Evolutionary conservation across 2,329 filamentous ascomycete genomes (phyloP), one percentile per base, ranked within the genome.

Genomic region (Alternaria sp.): DNA sequence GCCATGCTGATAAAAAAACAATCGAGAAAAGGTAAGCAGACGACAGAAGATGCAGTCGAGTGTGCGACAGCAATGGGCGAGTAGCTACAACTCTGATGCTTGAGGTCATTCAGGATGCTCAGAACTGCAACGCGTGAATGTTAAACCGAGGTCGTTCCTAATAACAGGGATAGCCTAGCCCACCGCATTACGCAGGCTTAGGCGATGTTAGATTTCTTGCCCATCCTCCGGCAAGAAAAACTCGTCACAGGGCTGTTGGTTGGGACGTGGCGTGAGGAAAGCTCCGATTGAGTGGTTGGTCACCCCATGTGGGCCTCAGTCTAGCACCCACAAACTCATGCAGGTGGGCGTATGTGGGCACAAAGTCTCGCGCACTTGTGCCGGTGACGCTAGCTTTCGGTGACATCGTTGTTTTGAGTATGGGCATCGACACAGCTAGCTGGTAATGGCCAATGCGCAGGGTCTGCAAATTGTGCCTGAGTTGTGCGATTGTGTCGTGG

Each of bases 131-230:
- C 31, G 53, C 46, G 50, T 53, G 48, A 49, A 49, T 17, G 34
- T 65, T 53, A 50, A 71, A 63, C 70, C 69, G 72, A 74, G 72
- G 73, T 71, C 62, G 61, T 60, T 26, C 37, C 51, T 39, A 45
- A 49, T 59, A 52, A 51, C 44, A 36, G 33, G 49, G 44, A 54
- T 60, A 53, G 51, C 60, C 45, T 64, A 55, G 55, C 37, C 55
- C 48, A 52, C 29, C 28, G 31, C 44, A 70, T 61, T 72, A 73
- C 42, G 51, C 56, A 63, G 67, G 55, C 54, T 75, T 72, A 69
- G 70, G 46, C 37, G 37, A 40, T 24, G 11, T 21, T 51, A 58
- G 50, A 54, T 68, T 65, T 58, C 29, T 54, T 66, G 67, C 61
- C 55, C 56, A 36, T 49, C 40, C 45, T 29, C 21, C 51, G 51